These are phyloP conservation scores for Fusarium lyarnte DNA, from an alignment of 2,329 filamentous ascomycete genomes.

Conservation along the genomic window DNA sequence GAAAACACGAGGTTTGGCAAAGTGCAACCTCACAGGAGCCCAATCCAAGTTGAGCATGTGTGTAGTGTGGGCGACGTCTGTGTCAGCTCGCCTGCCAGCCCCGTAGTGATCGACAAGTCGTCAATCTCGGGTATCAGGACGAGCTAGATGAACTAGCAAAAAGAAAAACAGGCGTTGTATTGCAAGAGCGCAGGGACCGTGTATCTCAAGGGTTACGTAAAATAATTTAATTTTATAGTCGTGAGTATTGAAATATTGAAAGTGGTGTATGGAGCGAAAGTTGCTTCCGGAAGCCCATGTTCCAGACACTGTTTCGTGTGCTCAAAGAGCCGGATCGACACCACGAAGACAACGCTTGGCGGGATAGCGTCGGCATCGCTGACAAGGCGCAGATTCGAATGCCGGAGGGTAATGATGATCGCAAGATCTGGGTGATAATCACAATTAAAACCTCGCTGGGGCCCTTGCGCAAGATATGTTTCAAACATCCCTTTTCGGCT, in stretches of 20 bases:
- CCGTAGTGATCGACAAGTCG: conserved; percentile 42
- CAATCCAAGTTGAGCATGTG: conserved; percentile 30
- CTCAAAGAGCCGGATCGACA: conserved; percentile 32
- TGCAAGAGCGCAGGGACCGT: background rate
- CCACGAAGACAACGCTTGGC: conserved; percentile 15
- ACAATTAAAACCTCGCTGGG: conserved; percentile 34
- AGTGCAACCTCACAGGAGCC: conserved; percentile 21
- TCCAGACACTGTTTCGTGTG: background rate
- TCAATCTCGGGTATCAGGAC: conserved; percentile 45
- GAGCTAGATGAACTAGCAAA: conserved; percentile 25
- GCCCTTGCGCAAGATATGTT: conserved; percentile 36
- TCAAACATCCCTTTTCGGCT: conserved; percentile 38
- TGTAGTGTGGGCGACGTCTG: conserved; percentile 28
- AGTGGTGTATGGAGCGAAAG: background rate
- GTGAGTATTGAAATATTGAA: background rate
- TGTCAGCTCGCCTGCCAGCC: conserved; percentile 30
- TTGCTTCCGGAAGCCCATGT: background rate
- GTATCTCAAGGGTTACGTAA: conserved; percentile 16
- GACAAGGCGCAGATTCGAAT: conserved; percentile 21
- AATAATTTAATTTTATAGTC: background rate
- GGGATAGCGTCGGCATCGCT: conserved; percentile 35
- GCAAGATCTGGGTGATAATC: conserved; percentile 35
- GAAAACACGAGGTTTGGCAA: conserved; percentile 22
- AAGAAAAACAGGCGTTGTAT: conserved; percentile 15
- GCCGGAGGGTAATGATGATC: conserved; percentile 31